These are phyloP conservation scores for Smallanthus sonchifolius DNA, from an alignment of 129 eudicot genomes.

Conservation along the genomic window DNA sequence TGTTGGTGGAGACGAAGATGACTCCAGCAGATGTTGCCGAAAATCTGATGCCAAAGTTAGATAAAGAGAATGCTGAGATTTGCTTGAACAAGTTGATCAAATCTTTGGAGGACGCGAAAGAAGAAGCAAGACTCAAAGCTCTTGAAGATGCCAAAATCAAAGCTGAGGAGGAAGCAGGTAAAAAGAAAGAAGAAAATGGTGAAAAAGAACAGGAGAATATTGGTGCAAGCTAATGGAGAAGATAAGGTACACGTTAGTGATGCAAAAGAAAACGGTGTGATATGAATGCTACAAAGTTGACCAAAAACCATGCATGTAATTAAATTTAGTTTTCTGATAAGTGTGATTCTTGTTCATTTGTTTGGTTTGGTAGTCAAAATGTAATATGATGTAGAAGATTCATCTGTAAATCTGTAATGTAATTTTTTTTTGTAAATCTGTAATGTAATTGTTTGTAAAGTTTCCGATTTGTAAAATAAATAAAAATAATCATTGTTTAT, in stretches of 20 bases:
- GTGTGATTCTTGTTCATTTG: not conserved
- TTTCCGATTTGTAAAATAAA: not conserved
- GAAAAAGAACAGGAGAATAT: too few species aligned
- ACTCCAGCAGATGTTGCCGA: slow-evolving; percentile 66
- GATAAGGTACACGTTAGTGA: not conserved
- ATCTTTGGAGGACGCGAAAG: slow-evolving; percentile 37
- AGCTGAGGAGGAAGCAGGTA: slow-evolving; percentile 22
- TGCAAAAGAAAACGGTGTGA: not conserved
- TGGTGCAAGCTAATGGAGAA: not conserved
- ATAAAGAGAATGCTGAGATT: slow-evolving; percentile 35
- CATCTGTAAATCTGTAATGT: not conserved
- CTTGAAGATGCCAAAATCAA: slow-evolving; percentile 33
- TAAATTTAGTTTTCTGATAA: not conserved
- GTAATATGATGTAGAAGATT: not conserved
- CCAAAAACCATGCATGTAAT: not conserved
- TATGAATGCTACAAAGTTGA: not conserved
- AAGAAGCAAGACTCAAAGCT: slow-evolving; percentile 35
- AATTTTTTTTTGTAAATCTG: too few species aligned
- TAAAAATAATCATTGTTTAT: too few species aligned
- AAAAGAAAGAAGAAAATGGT: slow-evolving; percentile 8
- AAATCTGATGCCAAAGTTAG: slow-evolving; percentile 46
- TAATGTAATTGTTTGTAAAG: not conserved
- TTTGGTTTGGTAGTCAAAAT: too few species aligned
- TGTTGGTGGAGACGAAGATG: slow-evolving; percentile 42
- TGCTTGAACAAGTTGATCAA: slow-evolving; percentile 39